These are phyloP conservation scores for Trichoderma parareesei DNA, from an alignment of 495 filamentous ascomycete species.

Conservation along the genomic window DNA sequence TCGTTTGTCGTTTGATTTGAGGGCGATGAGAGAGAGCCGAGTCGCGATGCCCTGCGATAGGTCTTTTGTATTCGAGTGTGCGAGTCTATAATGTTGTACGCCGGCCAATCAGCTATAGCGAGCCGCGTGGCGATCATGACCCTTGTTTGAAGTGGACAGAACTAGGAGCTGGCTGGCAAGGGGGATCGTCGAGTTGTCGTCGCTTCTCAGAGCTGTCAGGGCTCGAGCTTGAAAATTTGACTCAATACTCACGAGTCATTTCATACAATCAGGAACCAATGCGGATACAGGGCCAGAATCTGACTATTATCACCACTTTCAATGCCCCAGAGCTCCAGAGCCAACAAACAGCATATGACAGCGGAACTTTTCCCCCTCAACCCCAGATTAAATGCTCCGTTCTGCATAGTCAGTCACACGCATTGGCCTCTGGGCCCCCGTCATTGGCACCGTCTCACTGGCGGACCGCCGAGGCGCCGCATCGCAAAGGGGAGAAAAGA, in stretches of 20 bases:
- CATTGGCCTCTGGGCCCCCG: neutral
- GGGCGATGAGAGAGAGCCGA: neutral
- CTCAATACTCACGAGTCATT: no score
- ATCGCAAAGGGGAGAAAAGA: neutral
- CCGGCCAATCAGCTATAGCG: neutral
- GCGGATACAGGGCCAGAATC: neutral
- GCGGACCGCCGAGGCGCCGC: neutral
- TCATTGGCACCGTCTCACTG: constrained; percentile 5
- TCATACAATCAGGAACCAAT: no score
- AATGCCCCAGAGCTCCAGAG: neutral
- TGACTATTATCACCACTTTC: neutral
- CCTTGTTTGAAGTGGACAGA: neutral
- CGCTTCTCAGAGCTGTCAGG: neutral
- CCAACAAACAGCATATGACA: neutral
- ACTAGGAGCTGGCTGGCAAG: neutral
- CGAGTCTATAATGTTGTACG: neutral
- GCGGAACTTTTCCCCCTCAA: neutral
- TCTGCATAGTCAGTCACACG: neutral
- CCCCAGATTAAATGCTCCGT: neutral
- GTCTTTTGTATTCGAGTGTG: neutral
- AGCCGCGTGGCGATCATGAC: neutral
- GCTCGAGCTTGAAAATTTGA: no score
- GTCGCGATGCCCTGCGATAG: neutral
- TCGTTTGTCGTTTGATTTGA: neutral
- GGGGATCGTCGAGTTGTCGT: neutral